Percentiles rank a stretch among this genome's conserved stretches.
These are phyloP conservation scores for Saccharomycopsis olivae DNA, from an alignment of 805 yeast species.

Conservation along the genomic window DNA sequence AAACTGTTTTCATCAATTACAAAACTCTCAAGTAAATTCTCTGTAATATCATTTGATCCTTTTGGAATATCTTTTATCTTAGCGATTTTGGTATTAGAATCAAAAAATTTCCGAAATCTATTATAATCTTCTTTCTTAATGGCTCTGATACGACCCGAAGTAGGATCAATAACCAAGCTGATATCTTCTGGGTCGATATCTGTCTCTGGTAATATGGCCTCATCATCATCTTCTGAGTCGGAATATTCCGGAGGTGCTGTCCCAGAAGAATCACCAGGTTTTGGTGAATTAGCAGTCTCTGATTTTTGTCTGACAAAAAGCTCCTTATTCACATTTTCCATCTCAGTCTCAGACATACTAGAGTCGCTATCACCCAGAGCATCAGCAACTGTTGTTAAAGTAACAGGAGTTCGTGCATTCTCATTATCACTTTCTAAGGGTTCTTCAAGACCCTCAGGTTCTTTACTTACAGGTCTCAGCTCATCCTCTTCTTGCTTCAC, in stretches of 20 bases:
- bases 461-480: too few relatives aligned
- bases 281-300: too few relatives aligned
- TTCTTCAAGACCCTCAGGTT: too few relatives aligned
- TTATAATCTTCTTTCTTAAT: constrained; percentile 17
- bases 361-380: neutral
- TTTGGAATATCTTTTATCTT: constrained; percentile 28
- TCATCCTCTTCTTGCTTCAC: too few relatives aligned
- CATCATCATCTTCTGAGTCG: neutral
- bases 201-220: neutral
- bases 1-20: constrained; percentile 42
- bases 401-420: too few relatives aligned
- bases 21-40: constrained; percentile 33
- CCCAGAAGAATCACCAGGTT: too few relatives aligned
- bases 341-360: neutral
- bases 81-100: constrained; percentile 26
- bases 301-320: too few relatives aligned
- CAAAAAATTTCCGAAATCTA: constrained; percentile 18
- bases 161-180: constrained; percentile 10
- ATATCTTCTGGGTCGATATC: neutral
- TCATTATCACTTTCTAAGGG: too few relatives aligned
- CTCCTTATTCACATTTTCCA: neutral
- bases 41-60: constrained; percentile 28
- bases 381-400: too few relatives aligned
- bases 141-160: constrained; percentile 6
- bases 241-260: too few relatives aligned